phyloP scores from a whole-genome alignment of 129 eudicot genomes.

The Tagetes erecta region DNA sequence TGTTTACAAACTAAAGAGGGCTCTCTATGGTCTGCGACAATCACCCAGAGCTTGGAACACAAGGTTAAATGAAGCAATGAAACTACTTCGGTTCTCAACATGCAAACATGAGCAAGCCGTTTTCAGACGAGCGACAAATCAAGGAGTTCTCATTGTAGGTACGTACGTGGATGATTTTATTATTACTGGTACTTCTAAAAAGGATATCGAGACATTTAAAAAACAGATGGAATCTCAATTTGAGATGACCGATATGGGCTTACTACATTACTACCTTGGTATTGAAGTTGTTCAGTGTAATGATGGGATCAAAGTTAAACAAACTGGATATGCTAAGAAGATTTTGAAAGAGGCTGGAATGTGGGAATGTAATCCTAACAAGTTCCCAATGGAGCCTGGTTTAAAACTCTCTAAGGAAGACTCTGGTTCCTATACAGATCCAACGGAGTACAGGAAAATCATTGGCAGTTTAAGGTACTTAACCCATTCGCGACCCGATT shows the following conservation, averaged over 20 bases:
- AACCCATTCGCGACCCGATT: neutral
- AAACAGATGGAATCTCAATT: neutral
- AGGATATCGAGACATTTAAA: neutral
- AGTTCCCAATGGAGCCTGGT: slow-evolving; percentile 7
- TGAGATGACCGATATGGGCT: slow-evolving; percentile 1
- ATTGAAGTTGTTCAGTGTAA: slow-evolving; percentile 6
- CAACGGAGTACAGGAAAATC: neutral
- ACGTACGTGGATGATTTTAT: slow-evolving; percentile 5
- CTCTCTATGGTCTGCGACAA: neutral
- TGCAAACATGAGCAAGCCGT: slow-evolving; percentile 7
- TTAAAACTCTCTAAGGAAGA: neutral
- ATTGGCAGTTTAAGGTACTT: neutral
- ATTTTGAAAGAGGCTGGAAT: neutral
- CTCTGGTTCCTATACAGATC: neutral
- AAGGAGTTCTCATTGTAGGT: neutral
- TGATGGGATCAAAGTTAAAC: neutral
- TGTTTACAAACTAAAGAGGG: neutral
- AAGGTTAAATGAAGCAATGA: neutral
- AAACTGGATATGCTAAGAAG: neutral
- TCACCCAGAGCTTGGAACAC: neutral
- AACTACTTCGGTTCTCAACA: neutral
- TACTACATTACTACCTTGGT: slow-evolving; percentile 2
- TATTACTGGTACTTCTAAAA: neutral
- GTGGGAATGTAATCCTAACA: slow-evolving; percentile 1
- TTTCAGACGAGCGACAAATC: neutral